Evolutionary conservation across 148 eudicot species (phyloP).

Genomic region (Spergularia bocconei): DNA sequence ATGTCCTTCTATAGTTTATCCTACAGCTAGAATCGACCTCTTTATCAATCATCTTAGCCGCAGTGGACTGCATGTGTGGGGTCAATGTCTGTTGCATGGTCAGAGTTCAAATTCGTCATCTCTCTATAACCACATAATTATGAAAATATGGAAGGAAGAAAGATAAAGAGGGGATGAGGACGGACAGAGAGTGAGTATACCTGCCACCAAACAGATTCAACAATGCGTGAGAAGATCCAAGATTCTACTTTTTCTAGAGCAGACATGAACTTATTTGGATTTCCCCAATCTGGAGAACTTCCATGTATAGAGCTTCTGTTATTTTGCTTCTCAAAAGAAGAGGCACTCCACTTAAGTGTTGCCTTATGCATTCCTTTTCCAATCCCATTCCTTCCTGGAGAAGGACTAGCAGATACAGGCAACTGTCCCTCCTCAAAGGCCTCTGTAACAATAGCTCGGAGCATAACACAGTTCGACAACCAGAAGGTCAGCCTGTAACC

Average conservation of each 20-base stretch:
- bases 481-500: constrained; percentile 71
- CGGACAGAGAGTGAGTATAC: constrained; percentile 23
- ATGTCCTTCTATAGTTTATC: constrained; percentile 44
- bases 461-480: constrained; percentile 71
- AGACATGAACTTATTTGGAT: constrained; percentile 50
- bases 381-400: constrained; percentile 19
- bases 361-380: constrained; percentile 41
- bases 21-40: constrained; percentile 34
- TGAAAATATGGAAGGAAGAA: neutral
- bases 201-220: constrained; percentile 99
- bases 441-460: constrained; percentile 61
- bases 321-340: constrained; percentile 36
- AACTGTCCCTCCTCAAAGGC: constrained; percentile 42
- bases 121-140: neutral
- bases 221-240: constrained; percentile 86
- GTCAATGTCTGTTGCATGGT: constrained; percentile 58
- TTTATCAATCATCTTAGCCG: constrained; percentile 58
- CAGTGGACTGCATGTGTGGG: constrained; percentile 90
- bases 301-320: constrained; percentile 24
- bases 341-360: constrained; percentile 49
- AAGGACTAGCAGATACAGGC: constrained; percentile 44
- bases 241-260: constrained; percentile 68
- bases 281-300: constrained; percentile 48
- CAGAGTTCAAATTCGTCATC: neutral
- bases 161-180: neutral